Base-by-base conservation (phyloP, 371 early-diverging fungal species). In the Mucor velutinosus region DNA sequence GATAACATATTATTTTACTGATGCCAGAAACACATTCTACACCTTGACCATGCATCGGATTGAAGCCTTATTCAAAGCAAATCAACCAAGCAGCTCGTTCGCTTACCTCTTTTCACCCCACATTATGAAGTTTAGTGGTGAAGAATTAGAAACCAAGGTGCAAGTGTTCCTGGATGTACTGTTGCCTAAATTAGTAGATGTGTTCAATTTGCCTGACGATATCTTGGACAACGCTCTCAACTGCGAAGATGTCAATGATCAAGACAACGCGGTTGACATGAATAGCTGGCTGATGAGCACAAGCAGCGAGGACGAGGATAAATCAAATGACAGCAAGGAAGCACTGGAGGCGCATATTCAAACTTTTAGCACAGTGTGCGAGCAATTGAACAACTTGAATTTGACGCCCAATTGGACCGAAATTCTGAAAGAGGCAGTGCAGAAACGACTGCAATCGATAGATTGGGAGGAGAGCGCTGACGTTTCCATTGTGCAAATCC, bases 331-430 rank as follows among this genome's bases (percentile, higher is more conserved):
- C 25, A 11, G 37, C 27, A 15, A 60, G 12, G 32, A 32, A 3
- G 32, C n/a, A 21, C n/a, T 57, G 32, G 57, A 57, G n/a, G 57
- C 57, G 0, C 32, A 57, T 32, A 25, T 56, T 7, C 11, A 58
- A 3, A 17, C 23, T 0, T 68, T 68, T 21, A 62, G 41, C 8
- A 12, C 15, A 5, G 41, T 69, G 4, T 73, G 63, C 32, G 58
- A 49, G 1, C 51, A 63, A 12, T 23, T 73, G 25, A 65, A 73
- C 41, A 35, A 12, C 0, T 11, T 73, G 4, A 15, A 30, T 3
- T 14, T 73, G 14, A 49, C 33, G 4, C 66, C 66, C 1, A 35
- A 69, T 35, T 73, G 73, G 73, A 64, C 41, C 15, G 4, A 14
- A 0, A 56, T 67, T 5, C n/a, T 72, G 15, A 47, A 61, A n/a